Conservation (phyloP, 495 filamentous ascomycete genomes). For the Jackrogersella multiformis region DNA sequence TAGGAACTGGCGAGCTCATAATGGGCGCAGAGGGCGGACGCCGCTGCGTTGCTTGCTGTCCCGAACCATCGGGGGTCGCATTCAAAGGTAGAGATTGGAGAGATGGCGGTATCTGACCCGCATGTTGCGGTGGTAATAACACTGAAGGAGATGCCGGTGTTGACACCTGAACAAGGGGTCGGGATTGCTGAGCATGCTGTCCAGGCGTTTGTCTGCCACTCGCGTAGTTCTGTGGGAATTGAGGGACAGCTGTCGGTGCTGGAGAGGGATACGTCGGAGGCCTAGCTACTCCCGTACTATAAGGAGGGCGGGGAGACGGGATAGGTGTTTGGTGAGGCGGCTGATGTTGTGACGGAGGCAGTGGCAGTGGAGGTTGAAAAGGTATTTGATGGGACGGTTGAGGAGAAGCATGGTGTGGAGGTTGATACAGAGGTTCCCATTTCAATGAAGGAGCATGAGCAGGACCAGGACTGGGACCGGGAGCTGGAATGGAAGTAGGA, state of each 20-base stretch:
- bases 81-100: constrained; percentile 47
- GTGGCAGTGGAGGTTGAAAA: constrained; percentile 26
- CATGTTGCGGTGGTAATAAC: constrained; percentile 50
- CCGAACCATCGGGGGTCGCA: constrained; percentile 42
- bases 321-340: constrained; percentile 41
- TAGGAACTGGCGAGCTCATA: constrained; percentile 35
- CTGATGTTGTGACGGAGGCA: constrained; percentile 26
- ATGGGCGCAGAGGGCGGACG: constrained; percentile 36
- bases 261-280: constrained; percentile 42
- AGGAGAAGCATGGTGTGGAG: constrained; percentile 32
- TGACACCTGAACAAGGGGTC: constrained; percentile 24
- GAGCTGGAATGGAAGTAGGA: constrained; percentile 18
- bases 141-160: constrained; percentile 43
- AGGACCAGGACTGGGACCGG: constrained; percentile 2
- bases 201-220: constrained; percentile 36
- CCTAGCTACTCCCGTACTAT: constrained; percentile 34
- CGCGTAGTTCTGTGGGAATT: constrained; percentile 37
- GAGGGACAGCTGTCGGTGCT: constrained; percentile 32
- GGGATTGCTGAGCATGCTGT: constrained; percentile 35
- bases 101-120: constrained; percentile 49
- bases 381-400: constrained; percentile 40
- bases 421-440: constrained; percentile 63
- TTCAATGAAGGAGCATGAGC: constrained; percentile 48
- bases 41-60: constrained; percentile 39
- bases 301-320: constrained; percentile 43